phyloP scores from a whole-genome alignment of 352 stramenopile species.

The Phytophthora aleatoria region DNA sequence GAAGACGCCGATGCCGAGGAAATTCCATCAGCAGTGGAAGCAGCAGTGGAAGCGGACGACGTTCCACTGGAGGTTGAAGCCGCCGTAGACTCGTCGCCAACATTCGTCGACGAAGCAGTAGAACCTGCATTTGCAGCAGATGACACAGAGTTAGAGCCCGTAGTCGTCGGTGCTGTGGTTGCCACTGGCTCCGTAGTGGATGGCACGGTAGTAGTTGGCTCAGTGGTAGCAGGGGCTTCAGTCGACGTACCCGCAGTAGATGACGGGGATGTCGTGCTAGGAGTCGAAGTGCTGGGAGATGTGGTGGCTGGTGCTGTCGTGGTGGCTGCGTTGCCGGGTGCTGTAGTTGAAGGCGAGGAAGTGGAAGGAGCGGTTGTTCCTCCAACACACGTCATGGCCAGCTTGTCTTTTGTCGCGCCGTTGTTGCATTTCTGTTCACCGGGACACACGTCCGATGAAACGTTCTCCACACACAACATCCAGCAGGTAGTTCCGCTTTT shows the following conservation, averaged over 20 bases:
- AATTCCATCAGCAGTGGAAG: conserved; percentile 16
- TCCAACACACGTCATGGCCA: conserved; percentile 53
- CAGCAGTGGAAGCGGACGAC: conserved; percentile 3
- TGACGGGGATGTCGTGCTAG: conserved; percentile 3
- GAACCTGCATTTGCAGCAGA: conserved; percentile 42
- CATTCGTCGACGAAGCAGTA: conserved; percentile 18
- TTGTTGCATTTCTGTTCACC: conserved; percentile 57
- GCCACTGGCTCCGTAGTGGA: conserved; percentile 4
- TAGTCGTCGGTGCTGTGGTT: conserved; percentile 10
- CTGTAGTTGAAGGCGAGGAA: neutral
- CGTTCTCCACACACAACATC: conserved; percentile 66
- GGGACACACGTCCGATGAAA: conserved; percentile 45
- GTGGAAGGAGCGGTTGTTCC: conserved; percentile 34
- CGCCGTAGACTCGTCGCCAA: conserved; percentile 25
- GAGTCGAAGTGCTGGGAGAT: conserved; percentile 9
- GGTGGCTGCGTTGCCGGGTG: conserved; percentile 1
- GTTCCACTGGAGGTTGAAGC: conserved; percentile 12
- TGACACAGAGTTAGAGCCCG: conserved; percentile 30
- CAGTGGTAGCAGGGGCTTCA: conserved; percentile 4
- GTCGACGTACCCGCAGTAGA: conserved; percentile 14
- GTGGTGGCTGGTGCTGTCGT: conserved; percentile 7
- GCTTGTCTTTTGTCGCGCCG: conserved; percentile 32
- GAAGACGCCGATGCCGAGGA: conserved; percentile 23
- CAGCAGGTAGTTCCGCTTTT: conserved; percentile 48
- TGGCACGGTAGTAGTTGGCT: conserved; percentile 3